Conservation (phyloP, 345 rosid species). For the Linum tenue region DNA sequence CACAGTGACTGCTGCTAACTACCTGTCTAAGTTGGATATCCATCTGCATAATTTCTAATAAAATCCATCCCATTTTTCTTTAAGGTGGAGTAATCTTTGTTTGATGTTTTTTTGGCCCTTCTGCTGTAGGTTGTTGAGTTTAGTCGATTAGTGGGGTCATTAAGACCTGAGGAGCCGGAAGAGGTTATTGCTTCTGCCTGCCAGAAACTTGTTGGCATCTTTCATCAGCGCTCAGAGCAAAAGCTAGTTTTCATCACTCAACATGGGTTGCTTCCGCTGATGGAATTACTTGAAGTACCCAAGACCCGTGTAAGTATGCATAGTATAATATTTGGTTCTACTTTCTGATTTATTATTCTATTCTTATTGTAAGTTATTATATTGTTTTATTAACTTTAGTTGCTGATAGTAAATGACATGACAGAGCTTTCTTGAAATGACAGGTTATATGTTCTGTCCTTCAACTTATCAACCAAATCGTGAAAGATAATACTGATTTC, state of each 20-base stretch:
- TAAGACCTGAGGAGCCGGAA: conserved; percentile 83
- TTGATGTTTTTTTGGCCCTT: background rate
- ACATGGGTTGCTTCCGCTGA: conserved; percentile 84
- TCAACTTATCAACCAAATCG: conserved; percentile 76
- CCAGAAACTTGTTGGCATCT: conserved; percentile 65
- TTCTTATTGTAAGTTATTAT: background rate
- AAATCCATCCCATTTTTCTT: too few species aligned
- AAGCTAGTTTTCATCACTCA: conserved; percentile 75
- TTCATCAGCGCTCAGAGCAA: conserved; percentile 89
- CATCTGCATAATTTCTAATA: too few species aligned
- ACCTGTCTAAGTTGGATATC: too few species aligned
- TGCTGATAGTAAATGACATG: background rate
- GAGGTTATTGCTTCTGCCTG: conserved; percentile 81
- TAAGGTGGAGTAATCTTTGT: background rate
- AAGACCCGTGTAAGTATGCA: conserved; percentile 56
- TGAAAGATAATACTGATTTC: conserved; percentile 75
- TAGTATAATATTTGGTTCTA: conserved; percentile 9
- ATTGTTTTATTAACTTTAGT: background rate
- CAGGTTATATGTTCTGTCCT: conserved; percentile 87
- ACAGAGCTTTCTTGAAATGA: conserved; percentile 19
- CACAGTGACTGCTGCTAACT: too few species aligned
- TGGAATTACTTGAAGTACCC: conserved; percentile 84
- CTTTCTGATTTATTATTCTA: background rate
- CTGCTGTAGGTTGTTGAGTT: conserved; percentile 79
- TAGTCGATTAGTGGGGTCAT: conserved; percentile 64